phyloP scores from a whole-genome alignment of 768 basidiomycete species.

The Leccinum disarticulatum region DNA sequence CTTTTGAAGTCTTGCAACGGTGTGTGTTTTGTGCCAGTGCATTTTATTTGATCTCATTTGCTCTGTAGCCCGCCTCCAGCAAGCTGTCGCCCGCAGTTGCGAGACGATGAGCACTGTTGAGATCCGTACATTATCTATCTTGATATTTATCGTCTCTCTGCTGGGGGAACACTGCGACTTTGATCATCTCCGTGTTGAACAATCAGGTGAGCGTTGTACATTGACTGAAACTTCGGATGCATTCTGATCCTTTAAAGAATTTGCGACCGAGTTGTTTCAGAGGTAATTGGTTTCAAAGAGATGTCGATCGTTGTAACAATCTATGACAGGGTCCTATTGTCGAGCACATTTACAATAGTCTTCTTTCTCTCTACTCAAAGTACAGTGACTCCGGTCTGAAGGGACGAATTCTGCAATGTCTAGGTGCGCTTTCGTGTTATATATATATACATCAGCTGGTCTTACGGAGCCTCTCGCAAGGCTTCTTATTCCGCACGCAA shows the following conservation, averaged over 20 bases:
- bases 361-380: constrained; percentile 73
- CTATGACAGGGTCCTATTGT: constrained; percentile 59
- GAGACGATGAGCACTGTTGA: constrained; percentile 49
- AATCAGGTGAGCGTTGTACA: constrained; percentile 47
- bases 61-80: constrained; percentile 58
- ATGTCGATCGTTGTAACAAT: constrained; percentile 3
- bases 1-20: constrained; percentile 86
- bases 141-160: constrained; percentile 82
- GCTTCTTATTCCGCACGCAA: constrained; percentile 89
- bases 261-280: constrained; percentile 61
- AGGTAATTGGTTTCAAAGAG: constrained; percentile 35
- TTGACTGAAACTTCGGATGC: not conserved
- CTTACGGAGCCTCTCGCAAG: constrained; percentile 37
- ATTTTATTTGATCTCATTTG: constrained; percentile 6
- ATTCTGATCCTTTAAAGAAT: constrained; percentile 37
- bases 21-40: constrained; percentile 24
- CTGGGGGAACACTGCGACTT: constrained; percentile 90
- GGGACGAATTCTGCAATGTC: constrained; percentile 77
- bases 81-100: constrained; percentile 45
- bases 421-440: constrained; percentile 53
- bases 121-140: constrained; percentile 55
- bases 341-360: constrained; percentile 77
- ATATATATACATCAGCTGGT: not conserved
- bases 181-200: constrained; percentile 66
- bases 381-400: constrained; percentile 57